Evolutionary conservation across 2,329 filamentous ascomycete species (phyloP), one percentile per base, ranked within the genome.

Genomic region (Aureobasidium sp.): DNA sequence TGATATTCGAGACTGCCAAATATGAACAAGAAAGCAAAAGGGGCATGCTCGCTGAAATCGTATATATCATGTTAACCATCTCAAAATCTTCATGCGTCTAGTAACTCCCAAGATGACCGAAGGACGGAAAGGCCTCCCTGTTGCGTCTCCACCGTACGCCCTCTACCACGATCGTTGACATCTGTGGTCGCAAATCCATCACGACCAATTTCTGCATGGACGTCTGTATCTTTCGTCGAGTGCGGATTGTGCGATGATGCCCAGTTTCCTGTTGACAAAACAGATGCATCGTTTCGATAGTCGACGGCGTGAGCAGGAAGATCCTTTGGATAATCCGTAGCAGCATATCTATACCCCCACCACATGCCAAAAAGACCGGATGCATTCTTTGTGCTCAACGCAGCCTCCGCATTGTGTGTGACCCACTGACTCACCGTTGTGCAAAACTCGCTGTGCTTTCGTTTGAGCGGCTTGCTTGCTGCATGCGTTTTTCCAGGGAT

Each of bases 71-170:
- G 5, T 25, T 21, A 7, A 48, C 1, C 10, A 41, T 53, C 49
- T 54, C 21, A 21, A 21, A 21, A 14, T 7, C 50, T 21, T 21
- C 21, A 21, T 32, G 30, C 2, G 11, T 49, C 37, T 49, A 58
- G 14, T 21, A 79, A 72, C 65, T 77, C 76, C 73, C 72, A 91
- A 70, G 89, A 82, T 1, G 91, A 90, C 66, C 90, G 80, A 62
- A 96, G 75, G 14, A 96, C 81, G 5, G 89, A 85, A 57, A 97
- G 71, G 2, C 91, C 92, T 42, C 91, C 89, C 30, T 86, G 84
- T 69, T 97, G 92, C 3, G 91, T 95, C 76, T 97, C 92, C 1
- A 95, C 86, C 0, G 92, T 96, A 32, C 92, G 82, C 2, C 92
- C 92, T 37, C 90, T 80, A 0, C 91, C 91, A 41, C 90, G 82